Conservation (phyloP, 306 rosid genomes). For the Carpinus fangiana region DNA sequence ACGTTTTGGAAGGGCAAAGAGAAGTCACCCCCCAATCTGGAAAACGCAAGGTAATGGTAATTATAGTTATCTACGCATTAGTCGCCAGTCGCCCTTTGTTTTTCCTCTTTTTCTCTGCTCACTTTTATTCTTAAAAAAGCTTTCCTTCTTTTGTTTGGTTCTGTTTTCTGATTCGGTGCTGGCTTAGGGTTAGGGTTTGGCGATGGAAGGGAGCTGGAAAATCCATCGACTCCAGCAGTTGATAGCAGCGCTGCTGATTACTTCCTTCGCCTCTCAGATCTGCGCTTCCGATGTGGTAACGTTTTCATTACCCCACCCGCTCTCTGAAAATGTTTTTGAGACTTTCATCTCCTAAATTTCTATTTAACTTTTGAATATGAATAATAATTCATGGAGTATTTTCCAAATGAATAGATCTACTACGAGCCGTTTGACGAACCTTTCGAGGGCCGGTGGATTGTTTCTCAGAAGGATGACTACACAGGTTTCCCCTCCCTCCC, state of each 20-base stretch:
- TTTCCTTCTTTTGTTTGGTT: neutral
- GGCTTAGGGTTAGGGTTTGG: neutral
- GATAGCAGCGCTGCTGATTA: conserved; percentile 6
- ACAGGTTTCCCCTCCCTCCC: conserved; percentile 37
- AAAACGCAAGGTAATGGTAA: no score
- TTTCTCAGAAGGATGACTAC: conserved; percentile 69
- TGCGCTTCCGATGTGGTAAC: conserved; percentile 17
- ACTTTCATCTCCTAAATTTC: neutral
- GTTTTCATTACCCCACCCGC: neutral
- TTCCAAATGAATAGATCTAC: conserved; percentile 44
- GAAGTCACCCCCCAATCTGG: no score
- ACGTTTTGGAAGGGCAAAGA: no score
- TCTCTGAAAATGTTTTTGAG: neutral
- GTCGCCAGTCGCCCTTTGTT: no score
- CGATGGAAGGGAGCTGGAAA: conserved; percentile 1
- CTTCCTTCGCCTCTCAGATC: conserved; percentile 26
- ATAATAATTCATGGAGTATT: neutral
- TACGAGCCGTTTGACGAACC: conserved; percentile 84
- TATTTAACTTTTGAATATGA: neutral
- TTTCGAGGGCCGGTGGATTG: conserved; percentile 79
- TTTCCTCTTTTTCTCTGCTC: neutral
- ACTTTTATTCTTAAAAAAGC: neutral
- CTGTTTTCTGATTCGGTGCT: neutral
- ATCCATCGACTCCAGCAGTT: neutral
- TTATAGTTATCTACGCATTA: no score